Percentiles rank a stretch among this genome's conserved stretches.
phyloP scores from a whole-genome alignment of 164 flowering plant species.

The Piper longum region DNA sequence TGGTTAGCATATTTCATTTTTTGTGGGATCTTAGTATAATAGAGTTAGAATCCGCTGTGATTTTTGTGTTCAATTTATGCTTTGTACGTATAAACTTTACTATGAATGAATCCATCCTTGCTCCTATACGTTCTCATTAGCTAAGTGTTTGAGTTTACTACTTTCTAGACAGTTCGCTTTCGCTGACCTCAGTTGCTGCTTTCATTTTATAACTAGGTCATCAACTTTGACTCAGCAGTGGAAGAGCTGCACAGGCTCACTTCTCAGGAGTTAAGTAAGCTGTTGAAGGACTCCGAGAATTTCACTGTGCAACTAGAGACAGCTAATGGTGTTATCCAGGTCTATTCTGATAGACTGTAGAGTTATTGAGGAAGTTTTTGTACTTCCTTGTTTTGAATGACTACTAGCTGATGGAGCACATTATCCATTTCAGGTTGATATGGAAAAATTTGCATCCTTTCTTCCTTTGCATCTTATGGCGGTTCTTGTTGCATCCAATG shows the following conservation, averaged over 20 bases:
- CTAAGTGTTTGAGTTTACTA: not conserved
- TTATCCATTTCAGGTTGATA: conserved; percentile 51
- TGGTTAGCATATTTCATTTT: not conserved
- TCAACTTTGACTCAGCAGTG: conserved; percentile 56
- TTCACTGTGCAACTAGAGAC: conserved; percentile 20
- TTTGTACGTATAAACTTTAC: not conserved
- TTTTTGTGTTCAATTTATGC: not conserved
- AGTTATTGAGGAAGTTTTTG: conserved; percentile 1
- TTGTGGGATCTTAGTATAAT: not conserved
- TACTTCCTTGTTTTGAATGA: not conserved
- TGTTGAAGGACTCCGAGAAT: conserved; percentile 59
- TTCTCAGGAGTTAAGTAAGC: conserved; percentile 57
- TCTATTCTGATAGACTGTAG: conserved; percentile 7
- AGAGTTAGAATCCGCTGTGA: not conserved
- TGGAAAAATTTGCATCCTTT: conserved; percentile 55
- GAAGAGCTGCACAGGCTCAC: conserved; percentile 53
- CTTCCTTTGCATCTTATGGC: conserved; percentile 86
- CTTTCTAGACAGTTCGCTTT: not conserved
- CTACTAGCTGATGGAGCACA: not conserved
- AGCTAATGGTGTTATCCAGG: conserved; percentile 54
- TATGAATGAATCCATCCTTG: not conserved
- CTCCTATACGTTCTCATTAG: not conserved
- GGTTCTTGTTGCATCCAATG: conserved; percentile 37
- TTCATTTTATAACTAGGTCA: conserved; percentile 30
- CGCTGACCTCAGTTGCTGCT: not conserved